A percentile compares a stretch with the other conserved stretches of the same genome.
phyloP scores from a whole-genome alignment of 108 stramenopile species.

The Nitzschia palea region DNA sequence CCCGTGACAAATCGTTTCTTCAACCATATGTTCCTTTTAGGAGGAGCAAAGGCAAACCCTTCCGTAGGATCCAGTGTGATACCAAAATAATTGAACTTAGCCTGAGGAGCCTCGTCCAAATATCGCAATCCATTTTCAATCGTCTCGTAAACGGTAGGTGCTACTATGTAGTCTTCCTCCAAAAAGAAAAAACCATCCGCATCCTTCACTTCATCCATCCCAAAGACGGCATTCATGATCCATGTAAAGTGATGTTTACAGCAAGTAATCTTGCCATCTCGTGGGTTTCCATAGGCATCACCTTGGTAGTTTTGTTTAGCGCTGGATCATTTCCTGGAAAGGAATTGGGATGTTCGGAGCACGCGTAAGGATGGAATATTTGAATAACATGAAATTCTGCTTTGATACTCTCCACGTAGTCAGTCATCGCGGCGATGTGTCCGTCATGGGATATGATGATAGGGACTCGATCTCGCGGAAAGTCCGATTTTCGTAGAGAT shows the following conservation, averaged over 20 bases:
- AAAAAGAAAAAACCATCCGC: constrained; percentile 47
- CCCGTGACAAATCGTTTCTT: constrained; percentile 36
- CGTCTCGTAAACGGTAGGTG: constrained; percentile 50
- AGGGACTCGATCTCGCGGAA: constrained; percentile 33
- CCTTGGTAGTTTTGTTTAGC: constrained; percentile 40
- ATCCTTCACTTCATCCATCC: constrained; percentile 2
- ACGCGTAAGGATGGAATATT: constrained; percentile 56
- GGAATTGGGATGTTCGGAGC: constrained; percentile 51
- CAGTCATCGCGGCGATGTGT: constrained; percentile 35
- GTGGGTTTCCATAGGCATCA: constrained; percentile 50
- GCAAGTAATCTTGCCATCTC: constrained; percentile 43
- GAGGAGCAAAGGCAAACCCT: constrained; percentile 10
- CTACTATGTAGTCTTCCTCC: constrained; percentile 68
- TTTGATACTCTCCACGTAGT: constrained; percentile 45
- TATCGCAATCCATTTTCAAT: constrained; percentile 31
- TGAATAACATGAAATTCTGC: constrained; percentile 46
- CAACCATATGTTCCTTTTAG: neutral
- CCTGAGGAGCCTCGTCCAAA: constrained; percentile 5
- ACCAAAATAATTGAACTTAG: constrained; percentile 41
- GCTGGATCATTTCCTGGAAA: constrained; percentile 53
- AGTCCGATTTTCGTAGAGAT: constrained; percentile 48
- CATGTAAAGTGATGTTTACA: constrained; percentile 71
- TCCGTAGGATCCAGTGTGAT: constrained; percentile 41
- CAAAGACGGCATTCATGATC: constrained; percentile 50
- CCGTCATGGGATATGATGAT: constrained; percentile 66